phyloP scores from a whole-genome alignment of 129 eudicot species.

The Lactuca saligna region DNA sequence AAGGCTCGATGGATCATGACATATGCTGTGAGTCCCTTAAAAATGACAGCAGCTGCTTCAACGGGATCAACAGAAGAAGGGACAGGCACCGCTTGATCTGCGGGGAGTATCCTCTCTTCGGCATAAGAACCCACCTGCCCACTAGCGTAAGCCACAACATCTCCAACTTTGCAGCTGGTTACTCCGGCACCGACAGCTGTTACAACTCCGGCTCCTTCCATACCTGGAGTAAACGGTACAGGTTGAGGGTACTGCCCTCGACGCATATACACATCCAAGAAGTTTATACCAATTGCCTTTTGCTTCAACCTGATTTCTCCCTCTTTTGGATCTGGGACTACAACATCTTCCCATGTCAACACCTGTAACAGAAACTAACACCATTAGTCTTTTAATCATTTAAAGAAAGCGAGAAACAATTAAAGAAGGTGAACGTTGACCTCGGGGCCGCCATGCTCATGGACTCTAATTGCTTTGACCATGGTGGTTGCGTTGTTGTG shows the following conservation, averaged over 20 bases:
- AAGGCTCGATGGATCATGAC: conserved; percentile 41
- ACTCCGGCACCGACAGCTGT: conserved; percentile 56
- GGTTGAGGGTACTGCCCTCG: conserved; percentile 25
- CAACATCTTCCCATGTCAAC: not conserved
- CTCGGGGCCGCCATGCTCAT: not conserved
- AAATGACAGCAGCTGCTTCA: conserved; percentile 45
- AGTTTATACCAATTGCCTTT: conserved; percentile 29
- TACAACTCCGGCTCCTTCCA: conserved; percentile 64
- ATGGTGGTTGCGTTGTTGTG: not conserved
- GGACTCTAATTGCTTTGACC: not conserved
- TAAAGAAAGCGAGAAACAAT: too few species aligned
- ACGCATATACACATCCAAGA: conserved; percentile 51
- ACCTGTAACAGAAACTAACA: not conserved
- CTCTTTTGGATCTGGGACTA: not conserved
- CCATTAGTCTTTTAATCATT: too few species aligned
- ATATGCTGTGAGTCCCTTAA: conserved; percentile 57
- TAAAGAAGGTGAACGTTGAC: not conserved
- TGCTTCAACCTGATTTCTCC: not conserved
- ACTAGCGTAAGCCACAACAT: conserved; percentile 18
- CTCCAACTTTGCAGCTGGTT: conserved; percentile 41
- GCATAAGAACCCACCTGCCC: conserved; percentile 54
- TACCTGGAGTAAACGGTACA: conserved; percentile 27
- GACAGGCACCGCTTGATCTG: conserved; percentile 39
- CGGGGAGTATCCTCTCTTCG: conserved; percentile 57
- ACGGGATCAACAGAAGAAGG: conserved; percentile 1